Percentiles rank a stretch among this genome's conserved stretches.
Conservation (phyloP, 805 yeast species). For the Candida maesae region DNA sequence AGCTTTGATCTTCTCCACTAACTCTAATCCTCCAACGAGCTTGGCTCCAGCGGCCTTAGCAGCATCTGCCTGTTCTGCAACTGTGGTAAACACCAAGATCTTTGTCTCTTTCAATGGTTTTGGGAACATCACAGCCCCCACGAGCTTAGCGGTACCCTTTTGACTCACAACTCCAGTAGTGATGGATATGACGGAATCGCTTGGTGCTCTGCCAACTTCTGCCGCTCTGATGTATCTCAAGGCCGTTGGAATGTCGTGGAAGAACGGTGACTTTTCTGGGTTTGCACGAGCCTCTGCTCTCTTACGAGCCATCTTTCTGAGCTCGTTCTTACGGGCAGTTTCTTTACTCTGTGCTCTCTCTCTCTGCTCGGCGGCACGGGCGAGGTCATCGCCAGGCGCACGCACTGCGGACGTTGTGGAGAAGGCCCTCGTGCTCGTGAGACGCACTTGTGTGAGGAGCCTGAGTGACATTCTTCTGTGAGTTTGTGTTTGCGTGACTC, state of each 20-base stretch:
- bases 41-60: conserved; percentile 58
- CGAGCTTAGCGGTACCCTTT: conserved; percentile 71
- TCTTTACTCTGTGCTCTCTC: conserved; percentile 27
- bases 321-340: conserved; percentile 30
- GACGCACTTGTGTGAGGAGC: neutral
- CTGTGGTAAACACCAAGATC: conserved; percentile 65
- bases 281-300: conserved; percentile 37
- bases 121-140: conserved; percentile 71
- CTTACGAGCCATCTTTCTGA: conserved; percentile 34
- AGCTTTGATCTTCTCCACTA: conserved; percentile 56
- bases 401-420: conserved; percentile 6
- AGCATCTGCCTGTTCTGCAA: conserved; percentile 46
- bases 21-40: conserved; percentile 67
- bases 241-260: conserved; percentile 70
- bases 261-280: conserved; percentile 53
- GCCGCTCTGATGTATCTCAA: conserved; percentile 79
- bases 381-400: conserved; percentile 28
- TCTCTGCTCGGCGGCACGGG: conserved; percentile 28
- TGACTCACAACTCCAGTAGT: conserved; percentile 65
- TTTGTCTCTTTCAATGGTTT: conserved; percentile 63
- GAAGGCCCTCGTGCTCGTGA: conserved; percentile 14
- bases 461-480: conserved; percentile 8
- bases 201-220: conserved; percentile 79
- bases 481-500: neutral
- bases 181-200: conserved; percentile 67